Base-by-base conservation (phyloP, 768 basidiomycete species). In the Multifurca ochricompacta region DNA sequence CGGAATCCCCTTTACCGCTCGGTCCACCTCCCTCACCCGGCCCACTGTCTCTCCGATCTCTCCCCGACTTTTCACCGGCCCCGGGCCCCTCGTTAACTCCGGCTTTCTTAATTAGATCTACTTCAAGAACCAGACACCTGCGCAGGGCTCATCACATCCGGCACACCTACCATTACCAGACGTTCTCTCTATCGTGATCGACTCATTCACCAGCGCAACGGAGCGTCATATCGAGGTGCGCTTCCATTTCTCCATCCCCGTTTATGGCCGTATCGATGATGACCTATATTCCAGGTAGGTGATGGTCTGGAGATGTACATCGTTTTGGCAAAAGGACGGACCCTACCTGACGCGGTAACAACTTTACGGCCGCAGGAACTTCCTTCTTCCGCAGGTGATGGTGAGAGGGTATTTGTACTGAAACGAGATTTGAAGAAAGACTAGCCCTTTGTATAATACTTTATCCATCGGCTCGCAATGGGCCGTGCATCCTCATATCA, bases 211-310 rank as follows among this genome's bases (percentile, higher is more conserved):
- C 25, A 82, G 90, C 61, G 96, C 96, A 25, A 98, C 96, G 13
- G 96, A 99, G 73, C 83, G 96, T 60, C 95, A 98, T 71, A 98
- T 98, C 66, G 94, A 98, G 81, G 89, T 89, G 58, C 58, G 75
- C 64, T 60, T 54, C 58, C 46, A 48, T 42, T 37, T n/a, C 30
- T 32, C 23, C 25, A 47, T 56, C 25, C 19, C 18, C 31, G 19
- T 28, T 32, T 32, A 16, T 34, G 25, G 19, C 40, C 30, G 10
- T 18, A 46, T 42, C 50, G 32, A 44, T 48, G 18, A 19, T 41
- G 35, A 43, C 52, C 27, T 13, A 32, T 25, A 10, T n/a, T 21
- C 37, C 62, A 91, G 88, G 94, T 99, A 59, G 95, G 95, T 40
- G 95, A 98, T 68, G 91, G 91, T 3, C 78, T 98, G 32, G 93